Evolutionary conservation across 2,329 filamentous ascomycete species (phyloP), one percentile per base, ranked within the genome.

Genomic region (Bipolaris gigantea): DNA sequence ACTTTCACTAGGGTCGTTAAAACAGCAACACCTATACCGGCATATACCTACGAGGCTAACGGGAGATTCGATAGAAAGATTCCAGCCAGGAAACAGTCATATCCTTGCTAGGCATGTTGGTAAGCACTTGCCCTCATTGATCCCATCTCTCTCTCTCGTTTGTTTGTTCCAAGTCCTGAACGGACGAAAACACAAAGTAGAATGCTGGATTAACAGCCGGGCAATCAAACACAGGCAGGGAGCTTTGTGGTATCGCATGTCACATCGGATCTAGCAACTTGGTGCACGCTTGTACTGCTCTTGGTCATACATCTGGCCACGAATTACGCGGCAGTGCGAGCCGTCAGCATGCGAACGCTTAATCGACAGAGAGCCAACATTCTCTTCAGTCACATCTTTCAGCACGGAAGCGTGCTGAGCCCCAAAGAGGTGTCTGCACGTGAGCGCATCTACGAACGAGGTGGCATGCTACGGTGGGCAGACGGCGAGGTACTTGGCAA

Each of bases 61-160:
- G 32, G 13, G 23, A 23, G 19, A 36, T n/a, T 21, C 35, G 49
- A 51, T 65, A 83, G 78, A 87, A 96, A 82, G 93, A 97, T 72
- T 92, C 92, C 11, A 95, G 90, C 61, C 94, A 97, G 76, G 94
- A 97, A 76, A 97, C 93, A 0, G 86, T 96, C 18, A 90, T 99
- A 52, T 93, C 90, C 2, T 80, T 97, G 23, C 58, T 96, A 32
- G 94, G 94, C 2, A 92, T 97, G 84, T 81, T 96, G 47, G 82
- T 83, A 73, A 70, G 79, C 15, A 7, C 21, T 13, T 18, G 4
- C 11, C n/a, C 18, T 19, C 16, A 38, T 38, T 18, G 19, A 19
- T 19, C 11, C 4, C 50, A 50, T 35, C 11, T 7, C 30, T 33
- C 30, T 13, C 8, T n/a, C 23, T 16, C 41, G 15, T n/a, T 3